A percentile compares a stretch with the other conserved stretches of the same genome.
These are phyloP conservation scores for Linnemannia zychae DNA, from an alignment of 192 early-diverging fungal genomes.

Conservation along the genomic window DNA sequence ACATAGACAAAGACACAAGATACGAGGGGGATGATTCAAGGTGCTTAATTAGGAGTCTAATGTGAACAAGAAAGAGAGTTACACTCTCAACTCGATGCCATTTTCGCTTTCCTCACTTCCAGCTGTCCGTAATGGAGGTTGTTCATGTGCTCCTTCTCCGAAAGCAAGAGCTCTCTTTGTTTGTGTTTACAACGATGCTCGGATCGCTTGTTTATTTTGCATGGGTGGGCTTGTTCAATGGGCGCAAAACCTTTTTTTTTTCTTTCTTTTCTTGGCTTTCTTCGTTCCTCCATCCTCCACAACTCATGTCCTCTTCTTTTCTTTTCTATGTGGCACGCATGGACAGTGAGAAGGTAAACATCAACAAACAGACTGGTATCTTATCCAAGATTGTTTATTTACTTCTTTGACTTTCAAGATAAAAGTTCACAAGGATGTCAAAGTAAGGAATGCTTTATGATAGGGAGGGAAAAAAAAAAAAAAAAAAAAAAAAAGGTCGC, in stretches of 20 bases:
- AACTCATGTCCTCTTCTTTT: too few relatives aligned
- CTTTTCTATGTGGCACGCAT: neutral
- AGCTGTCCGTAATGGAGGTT: neutral
- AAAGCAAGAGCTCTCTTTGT: neutral
- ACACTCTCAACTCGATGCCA: too few relatives aligned
- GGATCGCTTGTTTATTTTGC: neutral
- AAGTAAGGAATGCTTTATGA: neutral
- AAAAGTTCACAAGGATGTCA: neutral
- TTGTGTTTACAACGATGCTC: conserved; percentile 1
- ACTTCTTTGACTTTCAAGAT: neutral
- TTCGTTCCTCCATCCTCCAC: neutral
- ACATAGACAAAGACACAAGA: neutral
- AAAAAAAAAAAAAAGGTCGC: too few relatives aligned
- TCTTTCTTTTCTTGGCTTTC: neutral
- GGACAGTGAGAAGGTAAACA: neutral
- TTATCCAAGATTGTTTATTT: neutral
- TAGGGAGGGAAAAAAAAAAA: too few relatives aligned
- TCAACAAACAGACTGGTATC: neutral
- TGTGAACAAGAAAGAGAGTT: too few relatives aligned
- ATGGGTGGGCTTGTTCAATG: too few relatives aligned
- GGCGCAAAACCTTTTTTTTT: neutral
- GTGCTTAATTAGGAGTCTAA: too few relatives aligned
- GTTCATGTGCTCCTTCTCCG: neutral
- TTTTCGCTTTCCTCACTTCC: neutral
- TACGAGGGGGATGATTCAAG: too few relatives aligned